Conservation (phyloP, 148 eudicot species). For the Drosera capensis region DNA sequence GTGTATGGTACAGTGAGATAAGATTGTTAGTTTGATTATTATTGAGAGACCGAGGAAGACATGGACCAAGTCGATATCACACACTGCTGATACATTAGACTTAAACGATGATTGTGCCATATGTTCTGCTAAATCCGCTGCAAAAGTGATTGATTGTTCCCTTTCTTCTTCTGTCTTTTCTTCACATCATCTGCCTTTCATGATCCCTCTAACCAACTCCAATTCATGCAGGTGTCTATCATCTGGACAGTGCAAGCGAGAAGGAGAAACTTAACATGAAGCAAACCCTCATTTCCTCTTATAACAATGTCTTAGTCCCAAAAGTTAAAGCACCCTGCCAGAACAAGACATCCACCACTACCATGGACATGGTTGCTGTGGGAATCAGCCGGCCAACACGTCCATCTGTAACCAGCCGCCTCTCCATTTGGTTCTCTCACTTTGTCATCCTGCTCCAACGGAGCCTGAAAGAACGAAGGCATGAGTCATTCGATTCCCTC, state of each 20-base stretch:
- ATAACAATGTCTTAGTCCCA: constrained; percentile 45
- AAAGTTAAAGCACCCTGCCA: constrained; percentile 44
- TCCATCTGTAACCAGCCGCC: constrained; percentile 6
- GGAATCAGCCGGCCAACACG: constrained; percentile 7
- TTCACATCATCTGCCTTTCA: no score
- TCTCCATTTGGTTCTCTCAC: constrained; percentile 70
- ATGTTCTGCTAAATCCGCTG: no score
- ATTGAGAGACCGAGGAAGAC: no score
- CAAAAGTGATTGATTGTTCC: no score
- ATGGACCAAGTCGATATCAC: no score
- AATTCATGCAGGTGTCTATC: constrained; percentile 46
- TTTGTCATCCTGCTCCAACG: constrained; percentile 58
- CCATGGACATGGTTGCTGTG: not conserved
- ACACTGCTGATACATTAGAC: no score
- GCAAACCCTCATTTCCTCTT: constrained; percentile 56
- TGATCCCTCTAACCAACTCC: not conserved
- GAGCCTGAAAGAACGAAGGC: constrained; percentile 62
- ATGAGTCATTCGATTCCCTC: constrained; percentile 60
- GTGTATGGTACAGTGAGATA: no score
- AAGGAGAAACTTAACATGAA: constrained; percentile 49
- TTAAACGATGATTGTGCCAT: no score
- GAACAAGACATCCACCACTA: constrained; percentile 5
- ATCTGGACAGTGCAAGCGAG: constrained; percentile 33
- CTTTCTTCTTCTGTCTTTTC: no score
- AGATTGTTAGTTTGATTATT: no score